Base-by-base conservation (phyloP, 2,329 filamentous ascomycete genomes). In the Elsinoe ampelina region DNA sequence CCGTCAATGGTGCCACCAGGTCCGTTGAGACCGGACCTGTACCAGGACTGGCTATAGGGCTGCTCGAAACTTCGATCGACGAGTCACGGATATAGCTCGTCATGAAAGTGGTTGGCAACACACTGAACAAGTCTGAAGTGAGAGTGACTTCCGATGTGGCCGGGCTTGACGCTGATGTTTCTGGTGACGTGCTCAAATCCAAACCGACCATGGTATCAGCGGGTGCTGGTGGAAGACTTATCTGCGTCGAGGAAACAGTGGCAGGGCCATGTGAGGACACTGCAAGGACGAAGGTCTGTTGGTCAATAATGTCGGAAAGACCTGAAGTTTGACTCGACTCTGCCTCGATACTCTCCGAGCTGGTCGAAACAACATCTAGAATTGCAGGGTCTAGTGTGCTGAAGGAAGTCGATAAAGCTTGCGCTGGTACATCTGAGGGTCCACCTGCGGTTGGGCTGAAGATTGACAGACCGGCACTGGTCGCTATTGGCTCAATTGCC, bases 71-170 rank as follows among this genome's bases (percentile, higher is more conserved):
- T 19, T 52, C 48, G 35, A 36, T 26, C 13, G 48, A 52, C 2
- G 48, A 52, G 13, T 52, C 48, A 10, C 48, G 48, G 12, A 52
- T 39, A 12, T 52, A 52, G 48, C 48, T 52, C 17, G 48, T 52
- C 17, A 52, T 35, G 19, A 52, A 38, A 2, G 48, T 52, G 5
- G 48, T 52, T 13, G 48, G 48, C 3, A 52, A 8, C n/a, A 52
- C n/a, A 8, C 6, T 38, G 2, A 3, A 15, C 8, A 38, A 13
- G 17, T 39, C 35, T 17, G 48, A 39, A 13, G 48, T 38, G 7
- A 38, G 34, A 19, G 32, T 52, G 12, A 35, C 8, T 15, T 52
- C 48, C 12, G 35, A 52, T 2, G 48, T 52, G 3, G 35, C 48
- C 1, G 34, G 48, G 12, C 4, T 35, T 1, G 32, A 22, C 2